phyloP scores from a whole-genome alignment of 441 rosid genomes.

The Rhodomyrtus psidioides region DNA sequence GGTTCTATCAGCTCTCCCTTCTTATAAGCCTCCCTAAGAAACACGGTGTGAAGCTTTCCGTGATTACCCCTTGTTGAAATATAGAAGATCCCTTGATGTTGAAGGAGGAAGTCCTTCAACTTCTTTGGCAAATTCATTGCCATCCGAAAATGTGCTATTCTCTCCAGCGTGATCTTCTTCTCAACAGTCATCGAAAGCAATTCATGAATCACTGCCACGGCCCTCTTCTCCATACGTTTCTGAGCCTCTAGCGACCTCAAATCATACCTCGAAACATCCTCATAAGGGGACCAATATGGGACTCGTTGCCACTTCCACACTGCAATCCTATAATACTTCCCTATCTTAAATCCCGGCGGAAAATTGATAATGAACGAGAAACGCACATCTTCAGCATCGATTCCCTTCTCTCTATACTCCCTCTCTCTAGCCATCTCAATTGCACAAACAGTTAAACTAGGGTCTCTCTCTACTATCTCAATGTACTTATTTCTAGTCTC shows the following conservation, averaged over 20 bases:
- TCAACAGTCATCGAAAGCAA: conserved; percentile 69
- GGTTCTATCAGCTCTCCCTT: conserved; percentile 75
- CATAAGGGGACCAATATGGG: conserved; percentile 94
- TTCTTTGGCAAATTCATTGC: conserved; percentile 72
- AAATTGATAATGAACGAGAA: conserved; percentile 75
- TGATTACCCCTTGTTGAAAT: conserved; percentile 87
- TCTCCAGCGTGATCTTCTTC: conserved; percentile 80
- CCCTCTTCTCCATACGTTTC: conserved; percentile 91
- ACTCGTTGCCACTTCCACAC: conserved; percentile 95
- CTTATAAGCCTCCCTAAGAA: conserved; percentile 71
- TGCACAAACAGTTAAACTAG: conserved; percentile 47
- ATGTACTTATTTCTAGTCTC: conserved; percentile 78
- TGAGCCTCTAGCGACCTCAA: conserved; percentile 83
- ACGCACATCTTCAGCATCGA: conserved; percentile 70
- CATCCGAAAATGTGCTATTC: conserved; percentile 80
- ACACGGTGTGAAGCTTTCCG: conserved; percentile 88
- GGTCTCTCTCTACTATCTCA: conserved; percentile 63
- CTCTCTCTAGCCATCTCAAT: conserved; percentile 73
- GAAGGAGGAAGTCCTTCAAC: conserved; percentile 77
- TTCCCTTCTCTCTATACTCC: conserved; percentile 76
- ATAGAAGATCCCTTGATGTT: conserved; percentile 88
- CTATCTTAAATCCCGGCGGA: conserved; percentile 89
- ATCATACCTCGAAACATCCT: conserved; percentile 78
- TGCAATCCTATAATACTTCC: conserved; percentile 78
- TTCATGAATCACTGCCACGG: conserved; percentile 81